Evolutionary conservation across 495 filamentous ascomycete species (phyloP), one percentile per base, ranked within the genome.

Genomic region (Penicillium subrubescens): DNA sequence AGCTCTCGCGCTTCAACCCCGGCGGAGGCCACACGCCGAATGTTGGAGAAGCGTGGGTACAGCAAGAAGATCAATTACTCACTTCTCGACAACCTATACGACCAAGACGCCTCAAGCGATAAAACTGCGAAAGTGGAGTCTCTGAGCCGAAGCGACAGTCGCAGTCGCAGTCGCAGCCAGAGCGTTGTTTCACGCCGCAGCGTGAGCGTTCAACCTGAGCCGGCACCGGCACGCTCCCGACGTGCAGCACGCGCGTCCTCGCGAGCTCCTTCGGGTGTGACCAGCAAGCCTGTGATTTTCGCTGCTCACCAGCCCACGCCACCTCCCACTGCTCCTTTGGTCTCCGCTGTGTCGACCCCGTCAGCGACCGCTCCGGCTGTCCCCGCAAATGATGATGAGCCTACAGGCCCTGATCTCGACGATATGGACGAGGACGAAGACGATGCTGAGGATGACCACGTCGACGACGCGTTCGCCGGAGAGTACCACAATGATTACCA

Each of bases 41-140:
- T 92, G 83, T 75, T 96, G 71, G 86, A 89, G 74, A 83, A 83
- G 37, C 83, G 92, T 31, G 87, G 81, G 0, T 92, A 88, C 73
- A 91, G 87, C 67, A 92, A 89, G 71, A 90, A 92, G 68, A 92
- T 97, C 67, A 92, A 96, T 62, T 96, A 96, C 71, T 87, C 87
- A 46, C 82, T 86, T 14, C 83, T 92, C 34, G 83, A 88, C 59
- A 73, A 72, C 0, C 52, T 82, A 0, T 82, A 77, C 57, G 79
- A 75, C 12, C 50, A 54, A 12, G 51, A 62, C 17, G 51, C 23
- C 3, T 8, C 60, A 7, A 73, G 69, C 8, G 71, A 69, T 19
- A 5, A 3, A 34, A 74, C 74, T 29, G 44, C 76, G 8, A 77
- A 80, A 63, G 54, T 50, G 50, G 77, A 78, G 46, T 76, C 67